Percentiles rank a stretch among this genome's conserved stretches.
These are phyloP conservation scores for Davidsoniella eucalypti DNA, from an alignment of 2,329 filamentous ascomycete species.

Conservation along the genomic window DNA sequence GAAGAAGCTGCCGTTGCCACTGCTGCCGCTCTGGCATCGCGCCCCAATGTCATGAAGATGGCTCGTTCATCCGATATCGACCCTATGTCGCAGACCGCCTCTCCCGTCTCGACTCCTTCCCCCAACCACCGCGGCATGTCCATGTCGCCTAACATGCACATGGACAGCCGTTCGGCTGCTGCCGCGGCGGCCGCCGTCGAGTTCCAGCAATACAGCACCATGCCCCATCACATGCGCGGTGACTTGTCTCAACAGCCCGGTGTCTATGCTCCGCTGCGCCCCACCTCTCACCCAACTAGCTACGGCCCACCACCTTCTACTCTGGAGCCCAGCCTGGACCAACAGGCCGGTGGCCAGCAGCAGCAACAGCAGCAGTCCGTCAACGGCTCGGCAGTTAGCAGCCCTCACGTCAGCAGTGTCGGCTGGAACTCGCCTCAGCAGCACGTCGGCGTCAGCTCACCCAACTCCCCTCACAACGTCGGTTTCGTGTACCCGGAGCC, in stretches of 20 bases:
- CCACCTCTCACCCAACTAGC: conserved; percentile 71
- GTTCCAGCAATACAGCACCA: conserved; percentile 57
- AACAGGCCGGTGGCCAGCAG: conserved; percentile 19
- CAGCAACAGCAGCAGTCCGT: conserved; percentile 49
- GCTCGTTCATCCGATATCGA: conserved; percentile 49
- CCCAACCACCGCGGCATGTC: conserved; percentile 65
- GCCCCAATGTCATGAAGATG: conserved; percentile 24
- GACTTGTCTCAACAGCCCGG: conserved; percentile 58
- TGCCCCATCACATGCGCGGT: conserved; percentile 66
- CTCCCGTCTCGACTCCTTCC: conserved; percentile 65
- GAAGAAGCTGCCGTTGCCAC: conserved; percentile 85
- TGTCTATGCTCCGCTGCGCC: conserved; percentile 41
- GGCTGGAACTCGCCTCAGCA: conserved; percentile 72
- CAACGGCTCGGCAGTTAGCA: conserved; percentile 55
- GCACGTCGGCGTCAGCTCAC: conserved; percentile 1
- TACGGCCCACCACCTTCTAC: conserved; percentile 66
- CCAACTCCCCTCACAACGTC: conserved; percentile 23
- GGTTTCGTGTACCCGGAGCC: conserved; percentile 68
- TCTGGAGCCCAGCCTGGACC: conserved; percentile 70
- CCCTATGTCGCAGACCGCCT: conserved; percentile 53
- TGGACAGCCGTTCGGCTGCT: conserved; percentile 6
- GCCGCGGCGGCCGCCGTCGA: conserved; percentile 17
- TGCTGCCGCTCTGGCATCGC: conserved; percentile 60
- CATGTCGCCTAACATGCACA: conserved; percentile 54
- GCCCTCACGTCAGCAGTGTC: conserved; percentile 67